Base-by-base conservation (phyloP, 2,329 filamentous ascomycete species). In the Trichoderma sp. region DNA sequence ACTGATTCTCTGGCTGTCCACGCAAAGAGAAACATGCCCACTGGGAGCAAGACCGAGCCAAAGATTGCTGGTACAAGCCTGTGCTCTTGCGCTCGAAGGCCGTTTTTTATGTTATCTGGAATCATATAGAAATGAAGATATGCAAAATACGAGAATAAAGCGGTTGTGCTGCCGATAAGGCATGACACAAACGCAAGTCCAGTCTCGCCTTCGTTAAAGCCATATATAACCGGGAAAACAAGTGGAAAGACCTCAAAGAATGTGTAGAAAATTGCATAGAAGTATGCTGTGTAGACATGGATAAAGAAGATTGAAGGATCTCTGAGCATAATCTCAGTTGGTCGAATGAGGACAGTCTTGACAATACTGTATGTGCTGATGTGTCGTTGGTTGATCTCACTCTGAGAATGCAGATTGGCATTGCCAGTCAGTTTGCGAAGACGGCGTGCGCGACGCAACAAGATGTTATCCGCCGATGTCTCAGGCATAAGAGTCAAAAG, bases 391-490 rank as follows among this genome's bases (percentile, higher is more conserved):
- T 87, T 80, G 73, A 87, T 91, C 79, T 97, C 94, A 73, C 92
- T 91, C 0, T 92, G 89, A 8, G 93, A 92, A 71, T 86, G 85
- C 86, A 90, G 96, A 71, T 89, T 83, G 35, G 89, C 84, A 73
- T 97, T 90, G 19, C 91, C 91, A 0, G 92, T 97, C 70, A 91
- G 88, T 76, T 88, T 86, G 66, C 94, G 89, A 40, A 93, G 78
- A 68, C 83, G 84, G 64, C 83, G 83, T 4, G 94, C 94, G 77
- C 96, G 96, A 55, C 85, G 84, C 14, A 43, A 4, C 16, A 43
- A 43, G 14, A 43, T 43, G 4, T 52, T 89, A 8, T 83, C 79
- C 0, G 83, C 77, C 55, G 81, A 85, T 0, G 89, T 91, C 79
- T 91, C 89, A 0, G 89, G 89, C 27, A 91, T 83, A 70, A 87